Evolutionary conservation across 140 eudicot genomes (phyloP).

Genomic region (Ambrosia hybrid): DNA sequence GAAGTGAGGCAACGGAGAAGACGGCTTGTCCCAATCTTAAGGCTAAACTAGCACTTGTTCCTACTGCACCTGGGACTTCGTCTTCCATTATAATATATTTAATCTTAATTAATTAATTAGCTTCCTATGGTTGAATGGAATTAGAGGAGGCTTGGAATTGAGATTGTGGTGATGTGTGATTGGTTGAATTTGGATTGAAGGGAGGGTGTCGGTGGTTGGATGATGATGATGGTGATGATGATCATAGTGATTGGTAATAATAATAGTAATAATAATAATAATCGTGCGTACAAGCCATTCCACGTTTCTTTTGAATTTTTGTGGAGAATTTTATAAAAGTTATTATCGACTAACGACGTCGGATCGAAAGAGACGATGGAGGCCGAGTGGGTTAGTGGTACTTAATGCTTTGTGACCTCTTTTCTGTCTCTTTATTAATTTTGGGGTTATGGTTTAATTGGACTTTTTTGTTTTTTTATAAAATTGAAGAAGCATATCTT

Average conservation of each 20-base stretch:
- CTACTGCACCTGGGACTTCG: slow-evolving; percentile 83
- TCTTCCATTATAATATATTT: slow-evolving; percentile 25
- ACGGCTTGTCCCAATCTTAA: slow-evolving; percentile 79
- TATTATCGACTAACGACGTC: slow-evolving; percentile 16
- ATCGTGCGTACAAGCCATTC: slow-evolving; percentile 37
- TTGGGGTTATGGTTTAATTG: background rate
- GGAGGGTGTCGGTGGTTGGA: slow-evolving; percentile 12
- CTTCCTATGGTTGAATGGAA: background rate
- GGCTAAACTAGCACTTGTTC: slow-evolving; percentile 97
- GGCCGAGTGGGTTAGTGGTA: slow-evolving; percentile 11
- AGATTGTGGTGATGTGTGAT: background rate
- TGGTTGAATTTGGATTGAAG: background rate
- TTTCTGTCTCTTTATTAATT: background rate
- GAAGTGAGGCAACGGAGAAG: slow-evolving; percentile 82
- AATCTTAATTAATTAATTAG: too few species aligned
- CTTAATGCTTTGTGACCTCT: slow-evolving; percentile 17
- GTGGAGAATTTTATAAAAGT: background rate
- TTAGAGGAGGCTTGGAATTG: background rate
- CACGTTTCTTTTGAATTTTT: slow-evolving; percentile 22
- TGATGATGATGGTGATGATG: slow-evolving; percentile 23
- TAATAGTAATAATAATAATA: too few species aligned
- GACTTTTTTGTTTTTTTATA: too few species aligned
- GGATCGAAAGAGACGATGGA: slow-evolving; percentile 20
- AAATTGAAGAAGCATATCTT: too few species aligned
- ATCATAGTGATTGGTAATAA: slow-evolving; percentile 12